phyloP scores from a whole-genome alignment of 257 asterid species.

The Solanum chilense region DNA sequence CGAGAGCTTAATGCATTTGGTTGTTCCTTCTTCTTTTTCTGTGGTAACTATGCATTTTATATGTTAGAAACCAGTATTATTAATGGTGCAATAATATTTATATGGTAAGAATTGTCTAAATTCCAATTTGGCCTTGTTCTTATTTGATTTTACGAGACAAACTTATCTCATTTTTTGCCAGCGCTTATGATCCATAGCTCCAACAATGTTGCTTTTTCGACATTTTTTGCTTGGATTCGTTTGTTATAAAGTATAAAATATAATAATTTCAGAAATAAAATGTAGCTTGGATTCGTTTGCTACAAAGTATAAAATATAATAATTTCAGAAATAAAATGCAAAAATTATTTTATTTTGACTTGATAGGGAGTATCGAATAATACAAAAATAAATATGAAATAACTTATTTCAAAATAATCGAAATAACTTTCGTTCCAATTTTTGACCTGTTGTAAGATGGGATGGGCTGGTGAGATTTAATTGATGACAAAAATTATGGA shows the following conservation, averaged over 20 bases:
- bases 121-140: background rate
- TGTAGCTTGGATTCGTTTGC: background rate
- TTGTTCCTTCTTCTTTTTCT: background rate
- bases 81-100: background rate
- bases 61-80: background rate
- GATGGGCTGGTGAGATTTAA: background rate
- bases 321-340: no score
- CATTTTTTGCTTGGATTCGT: no score
- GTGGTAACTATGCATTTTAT: background rate
- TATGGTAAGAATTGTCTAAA: background rate
- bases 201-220: background rate
- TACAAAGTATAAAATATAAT: no score
- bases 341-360: background rate
- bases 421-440: background rate
- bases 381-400: no score
- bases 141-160: background rate
- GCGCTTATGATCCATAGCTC: background rate
- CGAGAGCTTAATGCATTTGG: no score
- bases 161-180: background rate
- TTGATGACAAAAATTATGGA: background rate
- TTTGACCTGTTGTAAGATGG: background rate
- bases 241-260: no score
- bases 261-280: no score
- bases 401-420: no score
- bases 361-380: rapidly evolving